Conservation (phyloP, 2,329 filamentous ascomycete genomes). For the Botrytis squamosa region DNA sequence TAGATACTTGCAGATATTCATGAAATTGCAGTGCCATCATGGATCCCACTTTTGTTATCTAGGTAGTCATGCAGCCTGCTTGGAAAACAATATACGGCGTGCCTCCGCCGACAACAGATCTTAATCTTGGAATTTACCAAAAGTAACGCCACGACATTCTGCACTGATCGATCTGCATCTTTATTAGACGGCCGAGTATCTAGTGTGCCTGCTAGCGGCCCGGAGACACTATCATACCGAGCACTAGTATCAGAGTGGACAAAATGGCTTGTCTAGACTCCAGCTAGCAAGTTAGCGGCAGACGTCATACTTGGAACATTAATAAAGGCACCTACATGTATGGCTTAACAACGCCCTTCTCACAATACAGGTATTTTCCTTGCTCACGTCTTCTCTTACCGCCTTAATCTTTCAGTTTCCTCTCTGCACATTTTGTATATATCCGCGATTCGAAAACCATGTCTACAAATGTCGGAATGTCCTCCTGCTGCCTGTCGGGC, state of each 20-base stretch:
- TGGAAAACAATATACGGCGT: background rate
- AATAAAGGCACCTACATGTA: background rate
- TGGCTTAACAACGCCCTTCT: background rate
- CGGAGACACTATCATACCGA: background rate
- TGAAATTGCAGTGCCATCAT: background rate
- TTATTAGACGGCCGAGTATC: background rate
- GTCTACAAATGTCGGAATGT: background rate
- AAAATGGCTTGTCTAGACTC: background rate
- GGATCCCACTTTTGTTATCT: background rate
- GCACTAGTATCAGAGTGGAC: background rate
- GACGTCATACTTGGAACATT: constrained; percentile 4
- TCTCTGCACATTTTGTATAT: background rate
- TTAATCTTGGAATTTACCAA: background rate
- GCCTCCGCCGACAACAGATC: background rate
- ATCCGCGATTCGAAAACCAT: background rate
- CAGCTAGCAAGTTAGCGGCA: background rate
- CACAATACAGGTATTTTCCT: background rate
- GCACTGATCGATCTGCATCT: background rate
- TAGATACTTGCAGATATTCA: background rate
- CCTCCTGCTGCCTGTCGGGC: constrained; percentile 1
- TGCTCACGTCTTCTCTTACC: background rate
- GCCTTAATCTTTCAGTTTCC: background rate
- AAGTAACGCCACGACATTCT: background rate
- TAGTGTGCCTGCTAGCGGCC: background rate
- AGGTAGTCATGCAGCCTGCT: background rate